Conservation (phyloP, 2,329 filamentous ascomycete species). For the Penicillium griseofulvum region DNA sequence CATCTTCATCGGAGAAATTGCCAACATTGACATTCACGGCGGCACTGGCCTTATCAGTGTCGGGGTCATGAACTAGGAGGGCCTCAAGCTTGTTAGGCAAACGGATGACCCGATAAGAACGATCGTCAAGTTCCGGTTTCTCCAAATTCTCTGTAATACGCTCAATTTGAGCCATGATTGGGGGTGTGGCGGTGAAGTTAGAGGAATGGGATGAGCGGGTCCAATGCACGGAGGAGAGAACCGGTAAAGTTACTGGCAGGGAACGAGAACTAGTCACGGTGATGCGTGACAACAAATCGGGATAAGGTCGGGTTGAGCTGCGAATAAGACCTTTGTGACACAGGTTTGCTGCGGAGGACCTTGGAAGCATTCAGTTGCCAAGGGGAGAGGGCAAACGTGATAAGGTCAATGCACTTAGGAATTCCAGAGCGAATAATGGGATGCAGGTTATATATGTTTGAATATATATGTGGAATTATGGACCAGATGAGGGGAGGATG, state of each 20-base stretch:
- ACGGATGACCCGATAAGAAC: conserved; percentile 81
- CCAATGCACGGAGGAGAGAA: conserved; percentile 10
- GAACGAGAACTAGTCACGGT: conserved; percentile 4
- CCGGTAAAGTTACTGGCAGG: conserved; percentile 3
- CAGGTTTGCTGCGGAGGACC: conserved; percentile 32
- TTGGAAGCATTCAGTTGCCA: conserved; percentile 33
- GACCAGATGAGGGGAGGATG: conserved; percentile 10
- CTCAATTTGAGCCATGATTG: conserved; percentile 37
- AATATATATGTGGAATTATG: background rate
- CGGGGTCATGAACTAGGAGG: conserved; percentile 85
- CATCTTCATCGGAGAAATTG: conserved; percentile 85
- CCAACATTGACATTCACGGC: conserved; percentile 95
- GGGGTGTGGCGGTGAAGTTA: conserved; percentile 19
- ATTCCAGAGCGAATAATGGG: conserved; percentile 12
- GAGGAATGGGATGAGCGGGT: conserved; percentile 18
- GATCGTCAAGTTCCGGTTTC: conserved; percentile 80
- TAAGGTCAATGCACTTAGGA: conserved; percentile 9
- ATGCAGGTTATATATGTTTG: background rate
- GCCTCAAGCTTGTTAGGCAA: conserved; percentile 86
- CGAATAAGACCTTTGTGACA: conserved; percentile 21
- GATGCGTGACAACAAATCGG: conserved; percentile 12
- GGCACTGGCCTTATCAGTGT: conserved; percentile 95
- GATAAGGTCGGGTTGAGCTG: conserved; percentile 16
- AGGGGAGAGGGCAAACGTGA: conserved; percentile 20
- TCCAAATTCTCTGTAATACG: conserved; percentile 69